Conservation (phyloP, 129 eudicot species). For the Sambucus nigra region DNA sequence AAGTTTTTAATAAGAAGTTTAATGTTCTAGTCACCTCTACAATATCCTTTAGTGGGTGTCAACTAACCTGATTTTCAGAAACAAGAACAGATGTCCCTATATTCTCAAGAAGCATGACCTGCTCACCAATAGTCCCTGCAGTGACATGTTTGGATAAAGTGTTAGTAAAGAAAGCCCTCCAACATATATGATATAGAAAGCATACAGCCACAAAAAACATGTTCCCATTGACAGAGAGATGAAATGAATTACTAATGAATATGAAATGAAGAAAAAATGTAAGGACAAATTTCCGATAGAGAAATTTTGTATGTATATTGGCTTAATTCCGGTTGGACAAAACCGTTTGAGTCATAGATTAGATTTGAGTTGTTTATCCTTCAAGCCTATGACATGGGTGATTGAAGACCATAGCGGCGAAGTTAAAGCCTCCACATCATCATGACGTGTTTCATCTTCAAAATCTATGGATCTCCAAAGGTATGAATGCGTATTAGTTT, state of each 20-base stretch:
- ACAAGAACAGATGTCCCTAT: conserved; percentile 95
- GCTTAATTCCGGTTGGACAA: too few species aligned
- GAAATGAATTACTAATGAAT: not conserved
- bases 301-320: too few species aligned
- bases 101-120: conserved; percentile 90
- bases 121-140: conserved; percentile 86
- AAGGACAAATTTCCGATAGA: too few species aligned
- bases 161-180: not conserved
- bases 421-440: too few species aligned
- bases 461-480: too few species aligned
- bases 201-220: conserved; percentile 1
- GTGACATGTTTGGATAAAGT: not conserved
- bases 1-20: not conserved
- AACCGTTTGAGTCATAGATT: too few species aligned
- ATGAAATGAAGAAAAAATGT: not conserved
- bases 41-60: not conserved
- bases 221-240: too few species aligned
- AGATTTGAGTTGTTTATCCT: too few species aligned
- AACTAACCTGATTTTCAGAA: conserved; percentile 73
- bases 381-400: too few species aligned
- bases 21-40: not conserved
- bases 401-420: too few species aligned
- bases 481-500: too few species aligned
- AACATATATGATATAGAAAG: not conserved
- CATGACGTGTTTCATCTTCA: too few species aligned